Evolutionary conservation across 129 eudicot species (phyloP), one percentile per base, ranked within the genome.

Genomic region (Flaveria brownii): DNA sequence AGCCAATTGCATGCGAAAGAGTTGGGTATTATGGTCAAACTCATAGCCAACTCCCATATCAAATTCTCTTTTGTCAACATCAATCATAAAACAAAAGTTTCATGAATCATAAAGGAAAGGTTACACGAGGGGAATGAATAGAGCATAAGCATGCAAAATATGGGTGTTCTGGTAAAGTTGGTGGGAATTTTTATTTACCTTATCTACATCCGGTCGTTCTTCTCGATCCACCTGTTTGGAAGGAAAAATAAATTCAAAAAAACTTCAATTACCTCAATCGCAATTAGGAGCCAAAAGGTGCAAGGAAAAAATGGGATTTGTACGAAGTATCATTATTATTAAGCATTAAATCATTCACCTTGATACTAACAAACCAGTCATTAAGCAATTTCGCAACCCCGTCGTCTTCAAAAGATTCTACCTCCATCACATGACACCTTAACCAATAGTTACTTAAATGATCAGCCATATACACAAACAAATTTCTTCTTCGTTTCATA

Each of bases 341-440:
- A 80, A 7, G 65, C 45, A 41, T 51, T 6, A 8, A 65, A 47
- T 42, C 22, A 63, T 81, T 73, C 56, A 84, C 98, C 88, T 93
- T 93, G 75, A 93, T 90, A 81, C 98, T 93, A 59, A 93, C 87
- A 79, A 90, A 93, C 88, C 93, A 86, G 68, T 90, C 98, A 82
- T 90, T 91, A 14, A 93, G 96, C 86, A 93, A 69, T 71, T 87
- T 93, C 0, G 97, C 97, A 68, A 88, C 91, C 74, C 77, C 96
- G 28, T 93, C 97, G 70, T 86, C 73, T 89, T 93, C 98, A 63
- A 93, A 93, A 50, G 98, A 93, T 78, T 93, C 98, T 73, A 93
- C 97, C 83, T 93, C 98, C 98, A 93, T 93, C 30, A 93, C 98
- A 88, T 93, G 98, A 84, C 98, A 93, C 98, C 98, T 93, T 60